These are phyloP conservation scores for Camelina laxa DNA, from an alignment of 345 rosid species.

Conservation along the genomic window DNA sequence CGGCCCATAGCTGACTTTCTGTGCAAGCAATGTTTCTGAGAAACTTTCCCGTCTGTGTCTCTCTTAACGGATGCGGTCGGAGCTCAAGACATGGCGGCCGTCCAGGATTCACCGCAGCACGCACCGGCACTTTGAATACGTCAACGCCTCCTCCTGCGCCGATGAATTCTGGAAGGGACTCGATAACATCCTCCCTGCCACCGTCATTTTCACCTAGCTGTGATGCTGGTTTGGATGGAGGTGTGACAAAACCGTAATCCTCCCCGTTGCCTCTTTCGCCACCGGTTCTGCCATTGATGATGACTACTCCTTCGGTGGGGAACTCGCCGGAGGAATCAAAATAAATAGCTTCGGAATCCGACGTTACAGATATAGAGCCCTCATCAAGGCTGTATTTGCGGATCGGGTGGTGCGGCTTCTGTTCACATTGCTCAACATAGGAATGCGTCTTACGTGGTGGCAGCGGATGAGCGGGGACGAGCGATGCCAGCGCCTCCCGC, in stretches of 20 bases:
- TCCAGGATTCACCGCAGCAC: constrained; percentile 70
- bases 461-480: constrained; percentile 41
- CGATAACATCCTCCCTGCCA: constrained; percentile 23
- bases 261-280: constrained; percentile 29
- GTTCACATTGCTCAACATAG: constrained; percentile 63
- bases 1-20: constrained; percentile 81
- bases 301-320: constrained; percentile 28
- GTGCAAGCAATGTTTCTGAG: constrained; percentile 79
- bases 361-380: constrained; percentile 32
- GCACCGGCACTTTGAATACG: constrained; percentile 60
- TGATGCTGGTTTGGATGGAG: constrained; percentile 36
- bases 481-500: constrained; percentile 52
- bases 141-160: constrained; percentile 58
- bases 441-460: constrained; percentile 60
- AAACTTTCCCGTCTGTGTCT: constrained; percentile 80
- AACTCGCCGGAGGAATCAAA: constrained; percentile 56
- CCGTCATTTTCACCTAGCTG: constrained; percentile 3
- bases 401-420: constrained; percentile 41
- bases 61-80: constrained; percentile 84
- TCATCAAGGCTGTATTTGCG: constrained; percentile 72
- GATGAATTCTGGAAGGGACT: constrained; percentile 59
- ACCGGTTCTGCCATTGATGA: constrained; percentile 8
- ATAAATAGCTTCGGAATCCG: constrained; percentile 43
- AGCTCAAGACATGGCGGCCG: constrained; percentile 76
- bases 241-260: constrained; percentile 33